Base-by-base conservation (phyloP, 805 yeast species). In the Hanseniaspora meyeri region DNA sequence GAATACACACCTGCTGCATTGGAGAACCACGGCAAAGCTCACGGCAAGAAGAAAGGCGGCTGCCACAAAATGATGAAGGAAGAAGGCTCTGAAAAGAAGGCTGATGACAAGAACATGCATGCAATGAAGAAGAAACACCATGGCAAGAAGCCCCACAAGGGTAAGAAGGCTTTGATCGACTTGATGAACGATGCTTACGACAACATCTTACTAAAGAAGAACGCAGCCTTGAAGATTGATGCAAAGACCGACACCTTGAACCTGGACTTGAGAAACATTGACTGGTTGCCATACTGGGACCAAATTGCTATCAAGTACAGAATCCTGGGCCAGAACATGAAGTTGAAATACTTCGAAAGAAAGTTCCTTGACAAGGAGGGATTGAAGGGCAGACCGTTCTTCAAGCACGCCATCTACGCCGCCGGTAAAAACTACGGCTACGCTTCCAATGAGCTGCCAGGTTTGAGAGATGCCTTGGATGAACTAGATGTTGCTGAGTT, bases 391-490 rank as follows among this genome's bases (percentile, higher is more conserved):
- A 70, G 83, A 65, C 65, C 72, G 10, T 79, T 82, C 82, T 79
- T 77, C 66, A 77, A 74, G 60, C 82, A 78, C 66, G 66, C 74
- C 49, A 72, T 77, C 24, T 79, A 68, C 62, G 78, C 81, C 1
- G 69, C 78, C 59, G 82, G 82, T 2, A 70, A 82, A 62, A 75
- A 75, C 61, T 78, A 81, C 0, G 83, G 82, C 10, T 79, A 78
- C 59, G 75, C 74, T 43, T 81, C 81, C 1, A 80, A 75, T 61
- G 71, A 74, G 27, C 65, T 78, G 29, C 83, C 82, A 8, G 81
- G 78, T 1, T 64, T 79, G 46, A 69, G 70, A 32, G 83, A 79
- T 64, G 77, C 80, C 0, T 62, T 79, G 20, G 82, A 79, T 60
- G 82, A 78, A 61, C 50, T 60, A 0, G 72, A 74, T 56, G 65